Conservation (phyloP, 2,329 filamentous ascomycete genomes). For the Myriangium duriaei region DNA sequence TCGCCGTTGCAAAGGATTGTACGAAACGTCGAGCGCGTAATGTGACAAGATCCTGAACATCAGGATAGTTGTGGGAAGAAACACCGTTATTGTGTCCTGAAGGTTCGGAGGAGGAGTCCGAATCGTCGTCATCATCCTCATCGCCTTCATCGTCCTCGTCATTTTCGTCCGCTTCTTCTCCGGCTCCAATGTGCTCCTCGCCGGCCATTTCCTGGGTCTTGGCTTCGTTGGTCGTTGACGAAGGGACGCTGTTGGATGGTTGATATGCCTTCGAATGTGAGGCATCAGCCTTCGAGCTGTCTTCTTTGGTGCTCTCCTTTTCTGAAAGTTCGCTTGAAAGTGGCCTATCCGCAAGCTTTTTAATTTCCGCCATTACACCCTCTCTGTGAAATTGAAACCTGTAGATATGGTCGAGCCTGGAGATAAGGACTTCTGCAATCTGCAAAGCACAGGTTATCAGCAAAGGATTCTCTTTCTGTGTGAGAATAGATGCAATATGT, state of each 20-base stretch:
- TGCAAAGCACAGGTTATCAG: constrained; percentile 80
- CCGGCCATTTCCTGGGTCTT: constrained; percentile 28
- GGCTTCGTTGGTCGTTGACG: constrained; percentile 11
- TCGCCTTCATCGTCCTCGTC: constrained; percentile 44
- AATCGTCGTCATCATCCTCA: constrained; percentile 32
- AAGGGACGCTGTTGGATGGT: constrained; percentile 6
- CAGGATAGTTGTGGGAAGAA: constrained; percentile 17
- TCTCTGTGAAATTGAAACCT: constrained; percentile 95
- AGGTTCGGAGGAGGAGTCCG: constrained; percentile 29
- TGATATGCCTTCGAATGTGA: constrained; percentile 8
- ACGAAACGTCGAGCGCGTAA: constrained; percentile 72
- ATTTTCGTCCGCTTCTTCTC: constrained; percentile 40
- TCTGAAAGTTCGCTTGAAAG: constrained; percentile 11
- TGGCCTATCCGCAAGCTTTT: constrained; percentile 53
- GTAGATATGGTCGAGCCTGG: constrained; percentile 75
- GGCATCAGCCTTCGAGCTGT: constrained; percentile 10
- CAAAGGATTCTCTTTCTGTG: constrained; percentile 82
- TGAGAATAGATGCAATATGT: constrained; percentile 86
- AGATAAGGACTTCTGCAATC: constrained; percentile 76
- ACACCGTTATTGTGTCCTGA: constrained; percentile 16
- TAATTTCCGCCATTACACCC: constrained; percentile 85
- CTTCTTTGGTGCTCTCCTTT: constrained; percentile 12
- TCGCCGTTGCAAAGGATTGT: background rate
- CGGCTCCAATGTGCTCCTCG: constrained; percentile 25
- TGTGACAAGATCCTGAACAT: constrained; percentile 61